Evolutionary conservation across 108 stramenopile genomes (phyloP), one percentile per base, ranked within the genome.

Genomic region (Discostella stelligeroides): DNA sequence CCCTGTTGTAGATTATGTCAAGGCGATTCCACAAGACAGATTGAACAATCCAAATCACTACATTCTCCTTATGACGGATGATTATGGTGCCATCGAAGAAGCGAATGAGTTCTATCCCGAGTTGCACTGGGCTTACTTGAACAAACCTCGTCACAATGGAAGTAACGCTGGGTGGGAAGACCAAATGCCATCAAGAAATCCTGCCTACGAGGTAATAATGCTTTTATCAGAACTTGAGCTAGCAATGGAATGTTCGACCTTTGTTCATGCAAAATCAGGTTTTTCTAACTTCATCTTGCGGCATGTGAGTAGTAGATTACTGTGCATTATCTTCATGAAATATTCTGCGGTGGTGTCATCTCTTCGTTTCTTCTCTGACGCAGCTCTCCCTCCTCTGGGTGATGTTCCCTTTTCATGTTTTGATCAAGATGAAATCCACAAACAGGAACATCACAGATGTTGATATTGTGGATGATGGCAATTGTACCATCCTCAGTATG

Each of bases 61-160:
- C 20, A 56, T 77, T 28, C 72, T 77, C 0, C 43, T 77, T n/a
- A 37, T 77, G 18, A 77, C 76, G n/a, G 71, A 77, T 51, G 75
- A 76, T 63, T 30, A 39, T 0, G 55, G 45, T 63, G 69, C 75
- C 15, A 62, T 70, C 40, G 70, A 71, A 15, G 75, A 76, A 76
- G 75, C 75, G 1, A 50, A 70, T 42, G 70, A 70, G 17, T 70
- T 75, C 43, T 58, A 43, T 51, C 62, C 69, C 4, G 18, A 55
- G 25, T 47, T 71, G n/a, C 25, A 55, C 1, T 76, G 75, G 75
- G 46, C 30, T 24, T 70, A 76, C 63, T 54, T 70, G n/a, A 13
- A 71, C 27, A 37, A 68, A 10, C 20, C 69, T 11, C 69, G 69
- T 37, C 59, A 61, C 17, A 70, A 23, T 9, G 69, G 60, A 38